These are phyloP conservation scores for Trametes polyzona DNA, from an alignment of 1,284 basidiomycete species.

Conservation along the genomic window DNA sequence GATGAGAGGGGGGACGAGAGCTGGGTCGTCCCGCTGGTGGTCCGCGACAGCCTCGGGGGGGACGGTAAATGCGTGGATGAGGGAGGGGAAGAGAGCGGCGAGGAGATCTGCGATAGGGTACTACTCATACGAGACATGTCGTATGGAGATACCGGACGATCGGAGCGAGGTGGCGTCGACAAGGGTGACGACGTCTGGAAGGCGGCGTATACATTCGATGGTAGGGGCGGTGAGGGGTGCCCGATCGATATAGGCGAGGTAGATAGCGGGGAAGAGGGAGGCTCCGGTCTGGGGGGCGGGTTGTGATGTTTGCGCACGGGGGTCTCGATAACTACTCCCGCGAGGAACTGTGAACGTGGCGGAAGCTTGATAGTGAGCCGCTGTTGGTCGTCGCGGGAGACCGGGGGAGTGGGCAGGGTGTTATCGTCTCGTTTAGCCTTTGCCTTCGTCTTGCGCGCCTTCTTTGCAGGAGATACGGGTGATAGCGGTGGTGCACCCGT, in stretches of 20 bases:
- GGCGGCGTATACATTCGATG: background rate
- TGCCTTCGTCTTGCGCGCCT: constrained; percentile 8
- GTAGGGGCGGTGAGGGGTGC: background rate
- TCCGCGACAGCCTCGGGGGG: constrained; percentile 1
- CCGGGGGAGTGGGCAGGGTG: constrained; percentile 17
- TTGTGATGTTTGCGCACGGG: background rate
- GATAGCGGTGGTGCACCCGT: constrained; percentile 16
- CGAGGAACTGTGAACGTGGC: constrained; percentile 12
- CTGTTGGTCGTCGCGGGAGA: constrained; percentile 13
- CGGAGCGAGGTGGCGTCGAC: constrained; percentile 10
- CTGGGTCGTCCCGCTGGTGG: constrained; percentile 7
- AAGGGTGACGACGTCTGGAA: constrained; percentile 6
- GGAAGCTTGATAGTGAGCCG: constrained; percentile 30
- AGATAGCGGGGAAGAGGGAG: constrained; percentile 15
- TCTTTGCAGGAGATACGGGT: constrained; percentile 24
- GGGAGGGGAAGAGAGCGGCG: constrained; percentile 8
- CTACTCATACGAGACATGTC: constrained; percentile 19
- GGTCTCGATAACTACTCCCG: constrained; percentile 25
- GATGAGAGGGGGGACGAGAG: constrained; percentile 15
- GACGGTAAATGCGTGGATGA: background rate
- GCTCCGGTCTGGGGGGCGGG: background rate
- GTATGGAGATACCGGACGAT: constrained; percentile 1
- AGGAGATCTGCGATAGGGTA: constrained; percentile 15
- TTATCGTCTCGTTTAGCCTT: background rate
- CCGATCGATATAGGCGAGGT: constrained; percentile 9